These are phyloP conservation scores for Nemania sp. DNA, from an alignment of 2,329 filamentous ascomycete genomes.

Conservation along the genomic window DNA sequence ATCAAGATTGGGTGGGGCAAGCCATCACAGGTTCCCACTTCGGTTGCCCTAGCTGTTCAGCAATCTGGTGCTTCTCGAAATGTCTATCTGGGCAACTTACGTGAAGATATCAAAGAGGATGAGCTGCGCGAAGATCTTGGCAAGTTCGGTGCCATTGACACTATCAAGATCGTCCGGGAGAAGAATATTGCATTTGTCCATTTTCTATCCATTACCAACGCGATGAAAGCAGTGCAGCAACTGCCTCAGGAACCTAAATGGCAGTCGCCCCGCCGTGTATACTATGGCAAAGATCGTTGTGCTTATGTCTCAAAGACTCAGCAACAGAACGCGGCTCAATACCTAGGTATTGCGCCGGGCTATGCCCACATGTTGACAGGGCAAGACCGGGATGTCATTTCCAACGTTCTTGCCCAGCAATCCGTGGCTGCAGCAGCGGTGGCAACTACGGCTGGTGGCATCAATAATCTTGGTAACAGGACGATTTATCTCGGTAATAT, in stretches of 20 bases:
- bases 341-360: conserved; percentile 93
- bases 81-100: conserved; percentile 91
- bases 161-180: conserved; percentile 95
- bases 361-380: conserved; percentile 97
- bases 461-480: conserved; percentile 95
- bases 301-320: conserved; percentile 99
- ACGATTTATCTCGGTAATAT: conserved; percentile 99
- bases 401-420: conserved; percentile 93
- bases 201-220: conserved; percentile 92
- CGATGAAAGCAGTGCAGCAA: conserved; percentile 96
- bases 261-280: conserved; percentile 93
- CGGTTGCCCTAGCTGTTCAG: conserved; percentile 94
- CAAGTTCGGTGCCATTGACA: conserved; percentile 96
- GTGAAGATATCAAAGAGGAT: conserved; percentile 88
- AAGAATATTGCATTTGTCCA: conserved; percentile 98
- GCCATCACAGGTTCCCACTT: conserved; percentile 95
- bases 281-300: conserved; percentile 98
- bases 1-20: conserved; percentile 99
- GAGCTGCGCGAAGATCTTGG: conserved; percentile 92
- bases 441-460: conserved; percentile 92
- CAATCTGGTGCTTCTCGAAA: conserved; percentile 96
- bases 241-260: conserved; percentile 96
- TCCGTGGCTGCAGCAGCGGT: conserved; percentile 96
- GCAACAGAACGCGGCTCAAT: conserved; percentile 98
- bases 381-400: conserved; percentile 94